Percentiles rank a stretch among this genome's conserved stretches.
Evolutionary conservation across 179 eudicot species (phyloP).

Genomic region (Silene coronaria): DNA sequence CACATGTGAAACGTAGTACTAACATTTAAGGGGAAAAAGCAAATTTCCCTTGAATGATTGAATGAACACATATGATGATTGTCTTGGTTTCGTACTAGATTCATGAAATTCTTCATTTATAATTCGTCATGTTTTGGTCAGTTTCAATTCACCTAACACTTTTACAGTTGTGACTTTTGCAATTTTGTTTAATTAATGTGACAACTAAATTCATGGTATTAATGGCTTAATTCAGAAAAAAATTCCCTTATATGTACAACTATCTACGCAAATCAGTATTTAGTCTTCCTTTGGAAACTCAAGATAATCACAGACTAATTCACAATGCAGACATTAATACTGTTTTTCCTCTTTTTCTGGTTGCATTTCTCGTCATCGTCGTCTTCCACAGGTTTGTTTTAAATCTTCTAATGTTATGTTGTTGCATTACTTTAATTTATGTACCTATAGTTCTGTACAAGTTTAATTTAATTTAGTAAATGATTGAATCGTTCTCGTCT

Average conservation of each 20-base stretch:
- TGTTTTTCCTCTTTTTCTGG: background rate
- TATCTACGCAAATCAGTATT: background rate
- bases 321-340: background rate
- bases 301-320: background rate
- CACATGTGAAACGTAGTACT: too few species aligned
- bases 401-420: background rate
- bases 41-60: too few species aligned
- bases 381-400: background rate
- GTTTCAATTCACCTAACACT: background rate
- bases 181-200: background rate
- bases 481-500: background rate
- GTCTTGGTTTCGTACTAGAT: too few species aligned
- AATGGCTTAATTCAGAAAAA: background rate
- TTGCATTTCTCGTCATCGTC: background rate
- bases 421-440: background rate
- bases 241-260: background rate
- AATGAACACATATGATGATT: too few species aligned
- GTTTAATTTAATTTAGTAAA: background rate
- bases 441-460: background rate
- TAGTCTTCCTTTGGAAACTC: constrained; percentile 4
- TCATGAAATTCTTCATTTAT: too few species aligned
- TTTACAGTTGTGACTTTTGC: background rate
- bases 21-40: too few species aligned
- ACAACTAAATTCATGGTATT: background rate
- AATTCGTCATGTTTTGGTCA: background rate